These are phyloP conservation scores for Ichthyophonus hoferi DNA, from an alignment of 208 protist genomes.

Conservation along the genomic window DNA sequence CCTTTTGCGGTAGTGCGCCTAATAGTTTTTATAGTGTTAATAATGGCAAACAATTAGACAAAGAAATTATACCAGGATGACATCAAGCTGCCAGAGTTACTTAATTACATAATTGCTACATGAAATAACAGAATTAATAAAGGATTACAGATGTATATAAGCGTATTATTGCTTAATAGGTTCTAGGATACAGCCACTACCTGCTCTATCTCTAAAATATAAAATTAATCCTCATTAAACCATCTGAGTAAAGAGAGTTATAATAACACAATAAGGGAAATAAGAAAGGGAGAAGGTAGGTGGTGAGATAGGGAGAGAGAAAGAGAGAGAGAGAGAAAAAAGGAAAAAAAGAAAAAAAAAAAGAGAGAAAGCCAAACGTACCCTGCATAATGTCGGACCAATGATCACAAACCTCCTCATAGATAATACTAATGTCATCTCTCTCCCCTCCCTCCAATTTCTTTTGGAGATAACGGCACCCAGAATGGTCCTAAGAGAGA, in stretches of 20 bases:
- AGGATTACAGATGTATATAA: no score
- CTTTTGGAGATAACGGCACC: slow-evolving; percentile 92
- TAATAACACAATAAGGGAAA: neutral
- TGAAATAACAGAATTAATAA: no score
- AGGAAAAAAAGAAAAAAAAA: neutral
- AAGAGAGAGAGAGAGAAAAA: neutral
- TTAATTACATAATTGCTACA: neutral
- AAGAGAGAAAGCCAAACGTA: neutral
- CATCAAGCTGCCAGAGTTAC: no score
- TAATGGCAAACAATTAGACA: no score
- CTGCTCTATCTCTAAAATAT: no score
- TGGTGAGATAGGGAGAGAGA: neutral
- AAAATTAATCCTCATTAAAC: no score
- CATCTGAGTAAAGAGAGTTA: neutral
- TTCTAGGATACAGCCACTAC: no score
- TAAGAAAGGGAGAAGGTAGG: neutral
- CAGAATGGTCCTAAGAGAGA: slow-evolving; percentile 93
- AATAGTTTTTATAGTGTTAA: no score
- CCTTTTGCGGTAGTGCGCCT: no score
- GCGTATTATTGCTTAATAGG: no score
- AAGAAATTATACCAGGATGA: no score
- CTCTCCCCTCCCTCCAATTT: slow-evolving; percentile 76
- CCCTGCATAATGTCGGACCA: slow-evolving; percentile 84
- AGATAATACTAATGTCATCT: slow-evolving; percentile 73
- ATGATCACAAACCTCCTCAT: slow-evolving; percentile 86